Evolutionary conservation across 1,139 yeast species (phyloP).

Genomic region (Hyphopichia buzzinii): DNA sequence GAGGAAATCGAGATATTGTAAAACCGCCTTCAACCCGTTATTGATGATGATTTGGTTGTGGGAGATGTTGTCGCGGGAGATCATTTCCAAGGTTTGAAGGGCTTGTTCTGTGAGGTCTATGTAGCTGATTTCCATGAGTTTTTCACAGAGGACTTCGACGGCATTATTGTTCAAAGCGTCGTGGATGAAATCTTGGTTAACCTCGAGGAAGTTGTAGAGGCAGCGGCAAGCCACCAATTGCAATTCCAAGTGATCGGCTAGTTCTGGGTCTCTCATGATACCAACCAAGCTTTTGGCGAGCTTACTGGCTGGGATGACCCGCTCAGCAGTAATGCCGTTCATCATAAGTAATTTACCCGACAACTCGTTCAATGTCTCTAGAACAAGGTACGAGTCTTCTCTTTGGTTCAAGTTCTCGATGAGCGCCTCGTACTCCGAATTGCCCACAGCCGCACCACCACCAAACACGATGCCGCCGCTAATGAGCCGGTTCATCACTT

Average conservation of each 20-base stretch:
- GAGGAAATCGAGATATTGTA: constrained; percentile 81
- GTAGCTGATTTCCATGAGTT: constrained; percentile 71
- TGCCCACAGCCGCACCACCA: constrained; percentile 12
- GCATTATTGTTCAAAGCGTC: constrained; percentile 67
- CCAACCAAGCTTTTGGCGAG: constrained; percentile 56
- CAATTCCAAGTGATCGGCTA: constrained; percentile 70
- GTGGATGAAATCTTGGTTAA: constrained; percentile 63
- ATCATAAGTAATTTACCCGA: constrained; percentile 66
- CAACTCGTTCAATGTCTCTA: constrained; percentile 62
- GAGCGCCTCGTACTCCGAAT: constrained; percentile 38
- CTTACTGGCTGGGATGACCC: constrained; percentile 60
- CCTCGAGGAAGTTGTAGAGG: constrained; percentile 77
- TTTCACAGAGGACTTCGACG: constrained; percentile 63
- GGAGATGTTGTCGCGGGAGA: constrained; percentile 55
- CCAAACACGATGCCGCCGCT: constrained; percentile 38
- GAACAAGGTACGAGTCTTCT: constrained; percentile 45
- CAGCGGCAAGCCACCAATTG: constrained; percentile 86
- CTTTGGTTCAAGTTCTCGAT: constrained; percentile 42
- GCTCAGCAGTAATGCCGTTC: constrained; percentile 61
- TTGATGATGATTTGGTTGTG: constrained; percentile 49
- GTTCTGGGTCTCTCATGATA: constrained; percentile 56
- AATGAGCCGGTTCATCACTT: constrained; percentile 37
- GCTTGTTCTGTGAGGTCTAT: constrained; percentile 95
- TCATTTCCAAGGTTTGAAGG: constrained; percentile 69
- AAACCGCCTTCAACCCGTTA: constrained; percentile 65